Base-by-base conservation (phyloP, 257 asterid species). In the Linaria vulgaris region DNA sequence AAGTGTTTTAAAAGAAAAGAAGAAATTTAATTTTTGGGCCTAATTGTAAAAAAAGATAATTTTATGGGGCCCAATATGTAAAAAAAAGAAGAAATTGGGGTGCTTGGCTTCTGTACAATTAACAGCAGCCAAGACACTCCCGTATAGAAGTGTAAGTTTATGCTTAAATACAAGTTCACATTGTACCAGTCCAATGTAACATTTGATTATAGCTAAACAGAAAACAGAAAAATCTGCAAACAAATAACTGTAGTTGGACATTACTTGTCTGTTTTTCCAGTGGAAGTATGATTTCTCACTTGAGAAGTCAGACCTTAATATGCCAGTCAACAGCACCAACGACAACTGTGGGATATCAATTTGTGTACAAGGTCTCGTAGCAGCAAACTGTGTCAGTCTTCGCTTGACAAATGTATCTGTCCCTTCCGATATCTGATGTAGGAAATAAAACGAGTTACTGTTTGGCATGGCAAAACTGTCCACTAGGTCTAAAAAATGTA, bases 211-310 rank as follows among this genome's bases (percentile, higher is more conserved):
- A 48, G 47, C 6, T 5, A 9, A 13, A 62, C 50, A 6, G 67
- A 34, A 63, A 63, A 58, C 60, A 59, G 16, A 62, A 69, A 54
- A 57, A 68, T 48, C 45, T 59, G 59, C 66, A 52, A 27, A 71
- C 52, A 68, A 55, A 49, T 27, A 37, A 64, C 20, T 49, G 22
- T 12, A 61, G 24, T 39, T 21, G 53, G 39, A 46, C 56, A 63
- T 72, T 88, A 92, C 99, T 57, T 87, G 97, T 87, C 99, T 83
- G 70, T 61, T 77, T 79, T 80, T 84, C 99, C 99, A 92, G 48
- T 89, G 80, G 66, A 72, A 77, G 79, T 87, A 89, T 10, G 86
- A 69, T 71, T 87, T 89, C 66, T 79, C 91, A 61, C 78, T 87
- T 50, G 79, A 79, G 65, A 92, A 90, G 72, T 89, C 97, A 64